These are phyloP conservation scores for Xylaria cubensis DNA, from an alignment of 495 filamentous ascomycete species.

Conservation along the genomic window DNA sequence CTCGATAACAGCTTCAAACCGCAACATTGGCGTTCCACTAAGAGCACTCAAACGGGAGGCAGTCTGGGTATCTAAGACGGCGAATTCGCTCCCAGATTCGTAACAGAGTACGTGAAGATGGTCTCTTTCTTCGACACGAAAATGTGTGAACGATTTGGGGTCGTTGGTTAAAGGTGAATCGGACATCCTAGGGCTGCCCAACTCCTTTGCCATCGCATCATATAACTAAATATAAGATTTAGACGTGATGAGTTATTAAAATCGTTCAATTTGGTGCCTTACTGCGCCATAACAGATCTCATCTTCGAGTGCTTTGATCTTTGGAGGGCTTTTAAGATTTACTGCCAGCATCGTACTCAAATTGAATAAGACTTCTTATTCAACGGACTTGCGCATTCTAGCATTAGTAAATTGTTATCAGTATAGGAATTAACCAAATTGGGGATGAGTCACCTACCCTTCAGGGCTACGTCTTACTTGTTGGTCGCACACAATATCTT, in stretches of 20 bases:
- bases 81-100: not conserved
- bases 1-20: not conserved
- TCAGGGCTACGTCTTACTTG: not conserved
- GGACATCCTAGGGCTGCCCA: not conserved
- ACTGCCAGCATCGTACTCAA: not conserved
- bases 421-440: not conserved
- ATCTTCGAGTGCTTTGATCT: not conserved
- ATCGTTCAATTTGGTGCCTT: not conserved
- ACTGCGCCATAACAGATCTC: constrained; percentile 10
- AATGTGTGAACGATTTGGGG: not conserved
- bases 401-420: not conserved
- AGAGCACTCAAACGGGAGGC: not conserved
- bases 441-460: not conserved
- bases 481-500: not conserved
- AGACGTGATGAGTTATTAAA: not conserved
- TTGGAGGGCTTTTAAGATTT: not conserved
- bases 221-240: not conserved
- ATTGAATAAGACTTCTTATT: not conserved
- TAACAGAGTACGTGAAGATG: not conserved
- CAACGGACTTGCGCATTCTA: not conserved
- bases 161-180: not conserved
- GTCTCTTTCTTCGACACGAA: not conserved
- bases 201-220: not conserved
- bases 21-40: not conserved
- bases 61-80: constrained; percentile 1